Percentiles rank a stretch among this genome's conserved stretches.
Evolutionary conservation across 202 grass and related monocot genomes (phyloP).

Genomic region (Panicum virgatum): DNA sequence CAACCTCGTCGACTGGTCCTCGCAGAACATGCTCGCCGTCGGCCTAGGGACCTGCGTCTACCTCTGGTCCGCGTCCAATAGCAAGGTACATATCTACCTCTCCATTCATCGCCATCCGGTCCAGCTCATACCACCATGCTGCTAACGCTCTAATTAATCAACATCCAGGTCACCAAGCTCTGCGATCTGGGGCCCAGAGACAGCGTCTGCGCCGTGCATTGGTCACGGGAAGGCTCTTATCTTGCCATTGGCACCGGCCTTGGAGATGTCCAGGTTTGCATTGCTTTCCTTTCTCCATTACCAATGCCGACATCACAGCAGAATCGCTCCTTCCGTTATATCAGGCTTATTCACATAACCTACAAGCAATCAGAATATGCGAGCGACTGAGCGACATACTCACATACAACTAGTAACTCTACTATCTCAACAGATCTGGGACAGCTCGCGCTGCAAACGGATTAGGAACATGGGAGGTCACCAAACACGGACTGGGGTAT

Average conservation of each 20-base stretch:
- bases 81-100: too few species aligned
- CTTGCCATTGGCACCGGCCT: constrained; percentile 85
- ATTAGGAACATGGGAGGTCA: constrained; percentile 88
- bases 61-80: constrained; percentile 88
- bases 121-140: too few species aligned
- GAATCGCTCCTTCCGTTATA: too few species aligned
- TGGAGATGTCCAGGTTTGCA: constrained; percentile 83
- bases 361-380: too few species aligned
- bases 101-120: too few species aligned
- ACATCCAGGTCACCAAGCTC: constrained; percentile 83
- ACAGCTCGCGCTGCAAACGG: constrained; percentile 78
- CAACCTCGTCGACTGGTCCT: constrained; percentile 96
- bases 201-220: constrained; percentile 82
- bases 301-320: too few species aligned
- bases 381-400: too few species aligned
- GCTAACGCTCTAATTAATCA: not conserved
- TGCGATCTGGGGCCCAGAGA: constrained; percentile 86
- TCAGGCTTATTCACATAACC: too few species aligned
- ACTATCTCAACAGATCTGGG: constrained; percentile 77
- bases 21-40: constrained; percentile 90
- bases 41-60: constrained; percentile 90
- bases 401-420: too few species aligned
- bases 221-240: constrained; percentile 91
- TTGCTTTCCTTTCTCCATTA: not conserved
- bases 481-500: constrained; percentile 68